phyloP scores from a whole-genome alignment of 1,284 basidiomycete species.

The Boletus semigastroideus region DNA sequence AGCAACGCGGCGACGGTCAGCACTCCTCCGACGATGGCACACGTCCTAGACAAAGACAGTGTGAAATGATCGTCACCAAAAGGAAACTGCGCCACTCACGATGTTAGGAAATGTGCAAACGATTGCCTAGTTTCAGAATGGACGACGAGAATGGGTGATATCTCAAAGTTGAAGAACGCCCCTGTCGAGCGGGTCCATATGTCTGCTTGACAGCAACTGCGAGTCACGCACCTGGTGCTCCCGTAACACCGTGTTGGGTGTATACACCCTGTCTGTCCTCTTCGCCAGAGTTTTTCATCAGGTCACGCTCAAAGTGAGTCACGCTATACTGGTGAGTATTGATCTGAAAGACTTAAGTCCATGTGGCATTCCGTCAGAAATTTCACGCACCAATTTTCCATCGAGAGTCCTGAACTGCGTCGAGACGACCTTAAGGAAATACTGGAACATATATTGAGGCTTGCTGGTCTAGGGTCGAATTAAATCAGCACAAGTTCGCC shows the following conservation, averaged over 20 bases:
- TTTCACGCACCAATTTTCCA: slow-evolving; percentile 59
- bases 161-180: slow-evolving; percentile 96
- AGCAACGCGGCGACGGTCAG: slow-evolving; percentile 93
- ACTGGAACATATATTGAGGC: slow-evolving; percentile 90
- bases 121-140: slow-evolving; percentile 91
- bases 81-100: slow-evolving; percentile 52
- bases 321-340: slow-evolving; percentile 92
- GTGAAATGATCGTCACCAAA: slow-evolving; percentile 1
- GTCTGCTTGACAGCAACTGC: not conserved
- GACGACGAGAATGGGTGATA: slow-evolving; percentile 93
- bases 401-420: slow-evolving; percentile 87
- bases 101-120: slow-evolving; percentile 96
- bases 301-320: slow-evolving; percentile 94
- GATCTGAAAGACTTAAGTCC: slow-evolving; percentile 42
- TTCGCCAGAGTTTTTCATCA: slow-evolving; percentile 57
- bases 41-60: slow-evolving; percentile 60
- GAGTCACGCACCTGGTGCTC: slow-evolving; percentile 64
- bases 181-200: slow-evolving; percentile 38
- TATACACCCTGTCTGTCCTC: slow-evolving; percentile 71
- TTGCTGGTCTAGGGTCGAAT: slow-evolving; percentile 51
- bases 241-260: slow-evolving; percentile 78
- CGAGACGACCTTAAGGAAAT: slow-evolving; percentile 97
- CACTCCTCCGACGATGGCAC: slow-evolving; percentile 96
- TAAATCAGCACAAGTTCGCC: slow-evolving; percentile 5
- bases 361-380: not conserved